Evolutionary conservation across 345 rosid genomes (phyloP).

Genomic region (Moringa oleifera): DNA sequence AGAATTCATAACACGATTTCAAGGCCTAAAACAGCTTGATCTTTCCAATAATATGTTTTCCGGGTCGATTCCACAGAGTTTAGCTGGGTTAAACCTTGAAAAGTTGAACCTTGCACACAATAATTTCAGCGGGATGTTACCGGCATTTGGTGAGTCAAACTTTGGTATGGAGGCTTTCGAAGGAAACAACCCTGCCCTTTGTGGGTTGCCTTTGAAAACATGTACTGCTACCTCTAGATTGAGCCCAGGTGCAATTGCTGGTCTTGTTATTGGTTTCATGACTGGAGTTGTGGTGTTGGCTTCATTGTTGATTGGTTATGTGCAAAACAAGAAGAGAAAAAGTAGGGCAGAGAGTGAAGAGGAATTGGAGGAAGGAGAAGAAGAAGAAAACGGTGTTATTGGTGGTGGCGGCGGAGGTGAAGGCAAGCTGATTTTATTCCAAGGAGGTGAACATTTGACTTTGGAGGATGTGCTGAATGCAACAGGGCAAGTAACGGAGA

Average conservation of each 20-base stretch:
- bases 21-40: slow-evolving; percentile 69
- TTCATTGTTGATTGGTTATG: slow-evolving; percentile 77
- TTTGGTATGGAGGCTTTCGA: slow-evolving; percentile 62
- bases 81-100: slow-evolving; percentile 50
- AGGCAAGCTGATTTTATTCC: slow-evolving; percentile 84
- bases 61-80: slow-evolving; percentile 63
- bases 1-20: slow-evolving; percentile 56
- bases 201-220: slow-evolving; percentile 72
- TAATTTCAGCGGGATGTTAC: slow-evolving; percentile 78
- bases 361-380: slow-evolving; percentile 69
- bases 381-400: slow-evolving; percentile 38
- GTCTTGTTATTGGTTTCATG: slow-evolving; percentile 91
- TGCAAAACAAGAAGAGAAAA: slow-evolving; percentile 80
- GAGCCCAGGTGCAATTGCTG: slow-evolving; percentile 90
- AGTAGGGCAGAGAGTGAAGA: slow-evolving; percentile 57
- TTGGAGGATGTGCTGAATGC: slow-evolving; percentile 94
- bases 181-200: slow-evolving; percentile 77
- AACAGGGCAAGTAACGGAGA: slow-evolving; percentile 95
- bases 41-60: slow-evolving; percentile 65
- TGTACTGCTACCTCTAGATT: slow-evolving; percentile 59
- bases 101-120: slow-evolving; percentile 82
- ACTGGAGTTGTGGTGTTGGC: slow-evolving; percentile 81
- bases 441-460: slow-evolving; percentile 95
- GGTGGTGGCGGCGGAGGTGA: slow-evolving; percentile 30
- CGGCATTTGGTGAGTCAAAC: slow-evolving; percentile 56